Conservation (phyloP, 2,329 filamentous ascomycete genomes). For the Nemania sp. region DNA sequence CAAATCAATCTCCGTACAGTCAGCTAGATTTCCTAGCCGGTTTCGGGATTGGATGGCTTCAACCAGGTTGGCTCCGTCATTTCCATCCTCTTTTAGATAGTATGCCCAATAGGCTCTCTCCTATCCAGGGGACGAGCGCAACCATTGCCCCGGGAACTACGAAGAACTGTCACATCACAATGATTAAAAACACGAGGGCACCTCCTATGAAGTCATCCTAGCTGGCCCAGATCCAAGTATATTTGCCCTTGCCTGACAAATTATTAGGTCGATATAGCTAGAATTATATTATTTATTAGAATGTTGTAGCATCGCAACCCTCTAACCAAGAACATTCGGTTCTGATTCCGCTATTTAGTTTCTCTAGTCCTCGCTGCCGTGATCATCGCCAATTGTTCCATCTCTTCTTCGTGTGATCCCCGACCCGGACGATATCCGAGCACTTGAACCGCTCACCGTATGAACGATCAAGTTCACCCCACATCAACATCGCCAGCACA, state of each 20-base stretch:
- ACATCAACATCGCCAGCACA: conserved; percentile 63
- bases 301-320: conserved; percentile 43
- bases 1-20: background rate
- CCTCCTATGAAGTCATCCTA: conserved; percentile 32
- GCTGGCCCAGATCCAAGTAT: conserved; percentile 43
- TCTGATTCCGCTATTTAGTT: conserved; percentile 42
- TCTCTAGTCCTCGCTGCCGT: conserved; percentile 39
- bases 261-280: conserved; percentile 35
- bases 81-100: background rate
- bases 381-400: conserved; percentile 40
- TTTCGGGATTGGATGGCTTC: background rate
- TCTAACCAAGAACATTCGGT: conserved; percentile 44
- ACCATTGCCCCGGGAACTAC: background rate
- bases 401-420: conserved; percentile 37
- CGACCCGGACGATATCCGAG: conserved; percentile 45
- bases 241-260: conserved; percentile 37
- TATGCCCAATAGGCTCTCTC: background rate
- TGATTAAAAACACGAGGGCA: conserved; percentile 32
- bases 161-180: background rate
- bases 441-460: conserved; percentile 47
- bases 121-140: background rate
- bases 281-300: conserved; percentile 38
- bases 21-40: background rate
- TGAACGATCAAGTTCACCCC: conserved; percentile 56
- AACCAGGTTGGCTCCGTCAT: background rate